These are phyloP conservation scores for Phytopythium delawarense DNA, from an alignment of 352 stramenopile species.

Conservation along the genomic window DNA sequence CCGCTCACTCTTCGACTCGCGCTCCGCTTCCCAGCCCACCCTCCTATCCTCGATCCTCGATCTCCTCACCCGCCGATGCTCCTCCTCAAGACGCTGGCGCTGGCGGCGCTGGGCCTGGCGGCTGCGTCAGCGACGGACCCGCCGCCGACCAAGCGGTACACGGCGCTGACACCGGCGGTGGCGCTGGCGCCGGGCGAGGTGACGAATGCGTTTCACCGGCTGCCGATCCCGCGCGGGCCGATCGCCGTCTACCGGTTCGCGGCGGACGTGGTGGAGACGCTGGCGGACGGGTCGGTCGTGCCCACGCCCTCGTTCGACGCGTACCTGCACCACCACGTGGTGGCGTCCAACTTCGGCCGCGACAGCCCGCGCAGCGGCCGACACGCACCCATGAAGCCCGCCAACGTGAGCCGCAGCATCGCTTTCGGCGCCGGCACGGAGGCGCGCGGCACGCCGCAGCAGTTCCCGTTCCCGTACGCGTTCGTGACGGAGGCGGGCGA, in stretches of 20 bases:
- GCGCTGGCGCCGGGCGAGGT: slow-evolving; percentile 64
- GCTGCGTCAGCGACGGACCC: slow-evolving; percentile 1
- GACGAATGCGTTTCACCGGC: slow-evolving; percentile 69
- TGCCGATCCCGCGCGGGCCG: slow-evolving; percentile 68
- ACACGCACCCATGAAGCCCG: slow-evolving; percentile 70
- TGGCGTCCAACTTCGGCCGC: slow-evolving; percentile 61
- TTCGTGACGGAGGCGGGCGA: slow-evolving; percentile 76
- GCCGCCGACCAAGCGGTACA: slow-evolving; percentile 54
- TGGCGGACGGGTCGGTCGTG: slow-evolving; percentile 43
- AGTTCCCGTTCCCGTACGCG: slow-evolving; percentile 76
- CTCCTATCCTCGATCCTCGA: too few relatives aligned
- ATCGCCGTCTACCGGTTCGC: slow-evolving; percentile 83
- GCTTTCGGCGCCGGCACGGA: slow-evolving; percentile 78
- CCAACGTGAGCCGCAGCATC: slow-evolving; percentile 67
- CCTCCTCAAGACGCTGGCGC: background rate
- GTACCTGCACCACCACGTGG: slow-evolving; percentile 83
- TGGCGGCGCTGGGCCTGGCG: background rate
- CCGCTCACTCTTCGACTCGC: background rate
- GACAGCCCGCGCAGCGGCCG: slow-evolving; percentile 46
- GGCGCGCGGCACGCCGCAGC: slow-evolving; percentile 69
- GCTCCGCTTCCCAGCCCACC: background rate
- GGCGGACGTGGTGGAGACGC: slow-evolving; percentile 69
- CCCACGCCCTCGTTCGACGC: slow-evolving; percentile 62
- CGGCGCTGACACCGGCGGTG: slow-evolving; percentile 59
- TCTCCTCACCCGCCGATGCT: background rate